phyloP scores from a whole-genome alignment of 371 early-diverging fungal genomes.

The Lichtheimia corymbifera region DNA sequence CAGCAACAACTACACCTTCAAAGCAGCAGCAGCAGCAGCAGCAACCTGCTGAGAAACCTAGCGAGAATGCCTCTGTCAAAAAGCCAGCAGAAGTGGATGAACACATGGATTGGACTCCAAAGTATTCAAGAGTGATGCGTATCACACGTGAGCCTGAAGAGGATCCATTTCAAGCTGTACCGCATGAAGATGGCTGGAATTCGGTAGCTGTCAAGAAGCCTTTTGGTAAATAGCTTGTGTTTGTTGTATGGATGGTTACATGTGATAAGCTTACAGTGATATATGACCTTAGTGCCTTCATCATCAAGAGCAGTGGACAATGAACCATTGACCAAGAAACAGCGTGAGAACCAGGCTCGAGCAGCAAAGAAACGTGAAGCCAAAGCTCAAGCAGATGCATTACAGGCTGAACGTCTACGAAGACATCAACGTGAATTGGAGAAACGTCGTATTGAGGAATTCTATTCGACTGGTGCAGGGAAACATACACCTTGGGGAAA shows the following conservation, averaged over 20 bases:
- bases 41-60: too few relatives aligned
- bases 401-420: slow-evolving; percentile 51
- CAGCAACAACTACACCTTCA: not conserved
- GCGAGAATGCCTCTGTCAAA: too few relatives aligned
- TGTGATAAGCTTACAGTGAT: not conserved
- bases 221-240: not conserved
- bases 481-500: slow-evolving; percentile 41
- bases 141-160: slow-evolving; percentile 38
- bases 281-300: not conserved
- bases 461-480: slow-evolving; percentile 42
- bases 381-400: slow-evolving; percentile 35
- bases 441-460: slow-evolving; percentile 33
- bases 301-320: not conserved
- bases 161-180: slow-evolving; percentile 29
- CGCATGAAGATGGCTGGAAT: slow-evolving; percentile 39
- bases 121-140: slow-evolving; percentile 45
- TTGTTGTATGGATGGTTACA: not conserved
- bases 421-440: slow-evolving; percentile 51
- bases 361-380: slow-evolving; percentile 47
- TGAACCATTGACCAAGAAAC: slow-evolving; percentile 52
- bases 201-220: slow-evolving; percentile 3
- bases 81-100: slow-evolving; percentile 35
- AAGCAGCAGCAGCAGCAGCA: not conserved
- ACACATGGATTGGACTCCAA: slow-evolving; percentile 41
- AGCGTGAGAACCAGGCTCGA: slow-evolving; percentile 50